A percentile compares a stretch with the other conserved stretches of the same genome.
Evolutionary conservation across 306 rosid species (phyloP).

Genomic region (Fragaria ananassa): DNA sequence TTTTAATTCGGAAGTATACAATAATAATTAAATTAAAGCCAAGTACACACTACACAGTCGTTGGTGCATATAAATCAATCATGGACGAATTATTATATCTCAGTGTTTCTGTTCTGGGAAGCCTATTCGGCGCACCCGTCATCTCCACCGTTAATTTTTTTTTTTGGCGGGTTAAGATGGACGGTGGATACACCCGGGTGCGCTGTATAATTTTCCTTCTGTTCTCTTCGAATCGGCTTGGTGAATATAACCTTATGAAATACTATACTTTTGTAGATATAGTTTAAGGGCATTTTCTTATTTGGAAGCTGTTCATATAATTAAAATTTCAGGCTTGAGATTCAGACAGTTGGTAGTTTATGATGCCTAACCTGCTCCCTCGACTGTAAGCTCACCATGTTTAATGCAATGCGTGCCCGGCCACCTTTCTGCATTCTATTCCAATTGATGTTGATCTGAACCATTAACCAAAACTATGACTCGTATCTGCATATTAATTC

Average conservation of each 20-base stretch:
- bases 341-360: not conserved
- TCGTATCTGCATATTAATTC: not conserved
- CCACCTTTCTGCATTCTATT: not conserved
- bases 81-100: conserved; percentile 12
- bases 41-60: conserved; percentile 10
- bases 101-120: not conserved
- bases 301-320: not conserved
- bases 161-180: no score
- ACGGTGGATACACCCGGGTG: no score
- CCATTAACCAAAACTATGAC: not conserved
- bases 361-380: not conserved
- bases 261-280: not conserved
- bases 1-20: not conserved
- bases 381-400: not conserved
- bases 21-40: not conserved
- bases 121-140: no score
- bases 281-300: not conserved
- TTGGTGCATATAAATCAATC: conserved; percentile 2
- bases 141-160: no score
- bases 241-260: not conserved
- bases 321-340: not conserved
- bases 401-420: not conserved
- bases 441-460: not conserved
- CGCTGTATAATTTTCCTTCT: no score
- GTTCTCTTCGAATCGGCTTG: not conserved